Evolutionary conservation across 331 rosid species (phyloP), one percentile per base, ranked within the genome.

Genomic region (Saraca asoca): DNA sequence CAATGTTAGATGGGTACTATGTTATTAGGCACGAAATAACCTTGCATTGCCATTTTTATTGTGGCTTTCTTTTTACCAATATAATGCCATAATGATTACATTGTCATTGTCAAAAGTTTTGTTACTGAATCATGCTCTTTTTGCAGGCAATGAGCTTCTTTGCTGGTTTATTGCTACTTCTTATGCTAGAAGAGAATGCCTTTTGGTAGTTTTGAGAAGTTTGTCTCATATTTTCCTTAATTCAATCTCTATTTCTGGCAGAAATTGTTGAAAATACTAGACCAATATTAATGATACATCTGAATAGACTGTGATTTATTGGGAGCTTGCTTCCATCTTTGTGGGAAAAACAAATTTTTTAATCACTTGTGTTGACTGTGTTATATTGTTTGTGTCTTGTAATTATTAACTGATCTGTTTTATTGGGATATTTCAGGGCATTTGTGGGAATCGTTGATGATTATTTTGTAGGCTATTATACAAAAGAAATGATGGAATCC

Each of bases 181-280:
- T 90, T 76, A 90, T 93, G 98, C 97, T 95, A 0, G 98, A 90
- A 74, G 98, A 93, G 73, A 93, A 85, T 79, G 98, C 97, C 67
- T 93, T 93, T 80, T 93, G 98, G 98, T 93, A 86, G 50, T 86
- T 82, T 74, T 64, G 56, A 61, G 43, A 72, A 29, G 54, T 61
- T 66, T 71, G 50, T 42, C 62, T 14, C 51, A 48, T 57, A n/a
- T n/a, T n/a, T n/a, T n/a, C n/a, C 53, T 46, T 16, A 34, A 44
- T 29, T 51, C 59, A 35, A 53, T n/a, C 16, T 34, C 39, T 41
- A 55, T 71, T 57, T 62, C 38, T 38, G 46, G 51, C 64, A 20
- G 20, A 53, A 50, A 14, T 45, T 24, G 14, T 43, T 24, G 7
- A 62, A 5, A 42, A 17, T 39, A 24, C 13, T 42, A 2, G 33